phyloP scores from a whole-genome alignment of 768 basidiomycete genomes.

The Goffeauzyma gilvescens region DNA sequence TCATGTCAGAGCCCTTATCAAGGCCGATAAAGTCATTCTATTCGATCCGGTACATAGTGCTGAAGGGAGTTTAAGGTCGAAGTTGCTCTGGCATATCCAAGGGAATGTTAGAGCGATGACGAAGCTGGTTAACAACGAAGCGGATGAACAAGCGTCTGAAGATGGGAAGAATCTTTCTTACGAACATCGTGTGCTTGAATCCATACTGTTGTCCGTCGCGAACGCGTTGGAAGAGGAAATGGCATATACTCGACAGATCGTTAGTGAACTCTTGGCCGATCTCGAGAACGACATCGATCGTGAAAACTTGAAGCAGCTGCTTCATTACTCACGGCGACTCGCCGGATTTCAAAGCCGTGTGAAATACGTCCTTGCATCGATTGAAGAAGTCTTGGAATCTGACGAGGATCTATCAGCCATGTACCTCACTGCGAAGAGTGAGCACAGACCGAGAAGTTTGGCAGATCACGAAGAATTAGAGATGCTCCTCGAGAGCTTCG shows the following conservation, averaged over 20 bases:
- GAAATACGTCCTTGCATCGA: slow-evolving; percentile 67
- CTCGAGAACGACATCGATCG: slow-evolving; percentile 89
- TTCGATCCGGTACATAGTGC: slow-evolving; percentile 52
- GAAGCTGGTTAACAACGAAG: not conserved
- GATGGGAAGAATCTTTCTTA: slow-evolving; percentile 14
- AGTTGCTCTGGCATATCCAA: slow-evolving; percentile 3
- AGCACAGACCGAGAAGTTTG: slow-evolving; percentile 41
- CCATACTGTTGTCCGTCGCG: slow-evolving; percentile 72
- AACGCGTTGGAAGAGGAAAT: slow-evolving; percentile 90
- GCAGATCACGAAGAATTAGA: slow-evolving; percentile 87
- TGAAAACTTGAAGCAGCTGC: slow-evolving; percentile 73
- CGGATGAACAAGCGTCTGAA: not conserved
- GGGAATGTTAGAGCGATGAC: not conserved
- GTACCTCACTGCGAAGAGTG: slow-evolving; percentile 78
- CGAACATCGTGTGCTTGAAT: slow-evolving; percentile 53
- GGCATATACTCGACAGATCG: slow-evolving; percentile 70
- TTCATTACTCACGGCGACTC: slow-evolving; percentile 79
- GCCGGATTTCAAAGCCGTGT: slow-evolving; percentile 81
- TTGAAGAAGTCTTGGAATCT: slow-evolving; percentile 80
- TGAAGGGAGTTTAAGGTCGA: too few species aligned
- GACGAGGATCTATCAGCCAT: slow-evolving; percentile 89
- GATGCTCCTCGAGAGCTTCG: slow-evolving; percentile 77
- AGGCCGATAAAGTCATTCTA: slow-evolving; percentile 72
- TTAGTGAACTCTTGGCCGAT: slow-evolving; percentile 74
- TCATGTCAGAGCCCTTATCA: slow-evolving; percentile 84